Conservation (phyloP, 257 asterid genomes). For the Plantago elongata region DNA sequence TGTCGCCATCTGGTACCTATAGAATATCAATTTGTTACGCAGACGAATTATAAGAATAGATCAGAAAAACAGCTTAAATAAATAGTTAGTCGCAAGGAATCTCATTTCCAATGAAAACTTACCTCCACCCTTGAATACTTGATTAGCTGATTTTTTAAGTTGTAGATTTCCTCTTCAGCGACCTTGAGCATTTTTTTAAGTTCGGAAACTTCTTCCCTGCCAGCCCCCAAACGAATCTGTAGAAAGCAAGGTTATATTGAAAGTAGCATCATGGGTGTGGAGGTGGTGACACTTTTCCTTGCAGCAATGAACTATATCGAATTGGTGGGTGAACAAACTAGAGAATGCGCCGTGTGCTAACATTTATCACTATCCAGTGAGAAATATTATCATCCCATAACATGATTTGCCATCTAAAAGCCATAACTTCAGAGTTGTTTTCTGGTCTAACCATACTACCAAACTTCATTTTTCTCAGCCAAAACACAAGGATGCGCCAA, state of each 20-base stretch:
- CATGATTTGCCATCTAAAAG: no score
- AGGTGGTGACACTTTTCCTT: conserved; percentile 6
- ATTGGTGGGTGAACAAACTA: no score
- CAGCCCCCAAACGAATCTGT: conserved; percentile 43
- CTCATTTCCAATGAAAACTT: neutral
- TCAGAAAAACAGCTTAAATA: conserved; percentile 19
- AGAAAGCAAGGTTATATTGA: conserved; percentile 8
- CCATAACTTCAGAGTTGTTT: no score
- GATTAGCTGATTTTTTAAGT: conserved; percentile 51
- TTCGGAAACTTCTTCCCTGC: conserved; percentile 53
- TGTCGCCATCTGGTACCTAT: conserved; percentile 65
- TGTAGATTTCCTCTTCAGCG: conserved; percentile 77
- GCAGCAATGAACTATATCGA: no score
- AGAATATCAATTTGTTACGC: conserved; percentile 34
- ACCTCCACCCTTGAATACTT: conserved; percentile 26
- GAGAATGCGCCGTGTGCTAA: no score
- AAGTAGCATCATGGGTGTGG: conserved; percentile 4
- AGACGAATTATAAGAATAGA: conserved; percentile 21
- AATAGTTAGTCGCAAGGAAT: conserved; percentile 2
- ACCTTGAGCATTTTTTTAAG: conserved; percentile 70
- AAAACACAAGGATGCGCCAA: neutral
- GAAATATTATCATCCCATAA: no score
- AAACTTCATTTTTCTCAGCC: neutral
- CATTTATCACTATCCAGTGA: no score
- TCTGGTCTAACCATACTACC: no score